These are phyloP conservation scores for Lecanicillium sp. DNA, from an alignment of 2,329 filamentous ascomycete species.

Conservation along the genomic window DNA sequence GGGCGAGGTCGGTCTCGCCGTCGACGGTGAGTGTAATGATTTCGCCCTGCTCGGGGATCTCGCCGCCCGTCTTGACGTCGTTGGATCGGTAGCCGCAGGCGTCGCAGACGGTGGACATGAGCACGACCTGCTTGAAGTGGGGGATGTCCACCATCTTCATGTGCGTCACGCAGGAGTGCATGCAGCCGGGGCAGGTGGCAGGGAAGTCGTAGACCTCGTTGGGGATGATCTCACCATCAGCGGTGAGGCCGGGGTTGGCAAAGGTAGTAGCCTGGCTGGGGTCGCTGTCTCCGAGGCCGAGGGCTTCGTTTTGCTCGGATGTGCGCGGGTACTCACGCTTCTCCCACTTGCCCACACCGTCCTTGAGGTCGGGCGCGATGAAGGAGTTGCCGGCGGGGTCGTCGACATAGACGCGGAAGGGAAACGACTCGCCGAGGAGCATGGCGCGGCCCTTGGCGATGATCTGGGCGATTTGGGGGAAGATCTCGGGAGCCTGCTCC, in stretches of 20 bases:
- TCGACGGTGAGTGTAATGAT: slow-evolving; percentile 72
- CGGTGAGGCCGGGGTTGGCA: slow-evolving; percentile 40
- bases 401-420: slow-evolving; percentile 82
- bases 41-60: slow-evolving; percentile 77
- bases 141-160: slow-evolving; percentile 99
- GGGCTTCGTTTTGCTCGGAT: slow-evolving; percentile 74
- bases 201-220: slow-evolving; percentile 92
- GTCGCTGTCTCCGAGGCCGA: slow-evolving; percentile 65
- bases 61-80: slow-evolving; percentile 95
- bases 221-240: slow-evolving; percentile 76
- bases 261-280: slow-evolving; percentile 43
- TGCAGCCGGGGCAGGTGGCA: slow-evolving; percentile 84
- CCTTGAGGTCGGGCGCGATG: slow-evolving; percentile 79
- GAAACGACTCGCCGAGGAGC: slow-evolving; percentile 68
- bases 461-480: slow-evolving; percentile 68
- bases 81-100: slow-evolving; percentile 91
- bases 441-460: slow-evolving; percentile 70
- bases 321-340: slow-evolving; percentile 79
- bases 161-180: slow-evolving; percentile 77
- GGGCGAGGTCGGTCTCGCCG: slow-evolving; percentile 64
- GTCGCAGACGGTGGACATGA: slow-evolving; percentile 91
- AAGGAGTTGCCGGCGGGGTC: slow-evolving; percentile 95
- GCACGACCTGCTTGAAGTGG: slow-evolving; percentile 92
- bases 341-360: slow-evolving; percentile 78
- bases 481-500: slow-evolving; percentile 67